Evolutionary conservation across 2,329 filamentous ascomycete species (phyloP), one percentile per base, ranked within the genome.

Genomic region (Penicillium sp.): DNA sequence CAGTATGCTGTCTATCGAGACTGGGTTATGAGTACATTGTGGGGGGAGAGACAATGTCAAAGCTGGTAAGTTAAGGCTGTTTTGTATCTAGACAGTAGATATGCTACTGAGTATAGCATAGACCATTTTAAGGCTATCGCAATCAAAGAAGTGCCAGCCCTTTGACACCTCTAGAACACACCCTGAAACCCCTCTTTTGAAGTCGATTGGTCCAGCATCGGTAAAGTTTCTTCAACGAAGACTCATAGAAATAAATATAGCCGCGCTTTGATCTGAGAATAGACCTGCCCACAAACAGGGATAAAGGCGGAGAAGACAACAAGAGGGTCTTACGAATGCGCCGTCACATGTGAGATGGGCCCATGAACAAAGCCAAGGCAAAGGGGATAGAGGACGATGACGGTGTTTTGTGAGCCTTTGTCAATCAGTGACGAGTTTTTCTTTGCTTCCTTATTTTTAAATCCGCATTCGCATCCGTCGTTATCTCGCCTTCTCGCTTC

Each of bases 381-480:
- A 38, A 38, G 35, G 35, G 18, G 22, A n/a, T 14, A 24, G 38
- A 24, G 18, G 13, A 41, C 16, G 25, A 27, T 25, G 13, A 8
- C 14, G 27, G 24, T n/a, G 22, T 27, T 13, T 35, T 20, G 35
- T 38, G 35, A 22, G 18, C 35, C 6, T 38, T 38, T 20, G 18
- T n/a, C 39, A 16, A n/a, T 39, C 25, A 35, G 30, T 9, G 20
- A 2, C 24, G 48, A 2, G 33, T 6, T 18, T 27, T 41, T 42
- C 28, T 50, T 24, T 41, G 48, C 33, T 35, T 41, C 10, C 49
- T 61, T 18, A 33, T 48, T 14, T 33, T 53, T 13, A 16, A n/a
- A 18, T 43, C 48, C 14, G 30, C 14, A 8, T 33, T 51, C 6
- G 8, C 13, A 14, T 53, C 44, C 3, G 41, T 41, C 36, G 31